Percentiles rank a stretch among this genome's conserved stretches.
phyloP scores from a whole-genome alignment of 1,284 basidiomycete species.

The Butyriboletus appendiculatus region DNA sequence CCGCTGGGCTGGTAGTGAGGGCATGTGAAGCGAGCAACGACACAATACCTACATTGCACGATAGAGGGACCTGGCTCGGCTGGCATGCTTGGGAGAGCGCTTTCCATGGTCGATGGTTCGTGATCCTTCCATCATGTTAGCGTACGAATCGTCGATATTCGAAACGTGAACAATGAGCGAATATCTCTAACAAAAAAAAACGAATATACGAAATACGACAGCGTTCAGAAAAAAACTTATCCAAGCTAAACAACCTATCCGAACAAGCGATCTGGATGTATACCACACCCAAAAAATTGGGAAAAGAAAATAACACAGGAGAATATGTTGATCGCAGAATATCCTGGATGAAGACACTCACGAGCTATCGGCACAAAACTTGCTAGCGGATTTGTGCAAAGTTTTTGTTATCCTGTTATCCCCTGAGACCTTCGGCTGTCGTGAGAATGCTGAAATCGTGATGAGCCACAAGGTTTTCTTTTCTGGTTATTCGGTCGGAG shows the following conservation, averaged over 20 bases:
- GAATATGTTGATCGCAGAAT: conserved; percentile 2
- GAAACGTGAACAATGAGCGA: conserved; percentile 14
- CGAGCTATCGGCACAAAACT: conserved; percentile 16
- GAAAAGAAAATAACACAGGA: conserved; percentile 13
- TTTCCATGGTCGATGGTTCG: conserved; percentile 23
- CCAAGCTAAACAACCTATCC: conserved; percentile 34
- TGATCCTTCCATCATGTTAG: conserved; percentile 31
- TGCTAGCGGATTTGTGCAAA: conserved; percentile 20
- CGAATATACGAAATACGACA: conserved; percentile 38
- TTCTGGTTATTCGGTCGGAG: conserved; percentile 34
- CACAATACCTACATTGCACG: conserved; percentile 24
- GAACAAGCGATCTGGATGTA: conserved; percentile 21
- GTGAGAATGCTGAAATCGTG: conserved; percentile 36
- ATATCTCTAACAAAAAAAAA: conserved; percentile 34
- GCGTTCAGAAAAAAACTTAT: conserved; percentile 34
- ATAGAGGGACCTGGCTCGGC: conserved; percentile 30
- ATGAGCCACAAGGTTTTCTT: conserved; percentile 27
- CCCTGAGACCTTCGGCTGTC: conserved; percentile 37
- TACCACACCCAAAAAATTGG: conserved; percentile 8
- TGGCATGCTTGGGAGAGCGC: conserved; percentile 25
- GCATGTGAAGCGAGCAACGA: background rate
- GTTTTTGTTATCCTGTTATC: conserved; percentile 38
- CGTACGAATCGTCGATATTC: conserved; percentile 15
- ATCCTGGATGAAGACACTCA: conserved; percentile 25
- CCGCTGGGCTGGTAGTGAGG: conserved; percentile 22